Base-by-base conservation (phyloP, 352 stramenopile species). In the Elongisporangium prolatum region DNA sequence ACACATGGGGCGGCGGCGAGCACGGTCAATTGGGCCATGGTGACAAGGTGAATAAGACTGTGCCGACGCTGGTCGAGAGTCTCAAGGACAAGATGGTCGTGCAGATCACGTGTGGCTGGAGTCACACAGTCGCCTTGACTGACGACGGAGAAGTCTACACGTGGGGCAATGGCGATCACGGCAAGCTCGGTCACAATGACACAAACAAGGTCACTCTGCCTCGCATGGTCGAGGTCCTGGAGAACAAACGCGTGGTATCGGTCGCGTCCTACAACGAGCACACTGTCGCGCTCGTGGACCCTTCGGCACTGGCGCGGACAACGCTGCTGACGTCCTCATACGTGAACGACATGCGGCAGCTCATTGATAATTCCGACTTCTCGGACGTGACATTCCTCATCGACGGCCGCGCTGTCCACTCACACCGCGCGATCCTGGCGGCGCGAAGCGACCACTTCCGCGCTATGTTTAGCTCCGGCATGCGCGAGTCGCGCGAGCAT, bases 191-290 rank as follows among this genome's bases (percentile, higher is more conserved):
- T 2, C 94, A 98, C 70, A 96, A 96, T 54, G 94, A 96, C 57
- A 92, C 82, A 6, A 93, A 92, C 57, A 98, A 98, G 67, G 92
- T 98, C 17, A 97, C 91, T 22, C 77, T 97, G n/a, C 96, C 96
- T 4, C 95, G 97, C 60, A 52, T 91, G 11, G 91, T 98, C 18
- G 91, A 98, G 38, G 86, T 92, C 21, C 72, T 98, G 1, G 80
- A 96, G 22, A 72, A 83, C 37, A 97, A 98, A 66, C 89, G 88
- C 17, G 94, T 98, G n/a, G 86, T 98, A n/a, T 84, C 88, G 25
- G 88, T 98, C 9, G 94, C 96, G 21, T 98, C 93, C n/a, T 98
- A 98, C 80, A 98, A 98, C 61, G 96, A 98, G 58, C 96, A 98
- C 72, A 98, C 96, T 4, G 91, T 97, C 4, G 94, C 92, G 22